Evolutionary conservation across 805 yeast genomes (phyloP).

Genomic region (Priceomyces fermenticarens): DNA sequence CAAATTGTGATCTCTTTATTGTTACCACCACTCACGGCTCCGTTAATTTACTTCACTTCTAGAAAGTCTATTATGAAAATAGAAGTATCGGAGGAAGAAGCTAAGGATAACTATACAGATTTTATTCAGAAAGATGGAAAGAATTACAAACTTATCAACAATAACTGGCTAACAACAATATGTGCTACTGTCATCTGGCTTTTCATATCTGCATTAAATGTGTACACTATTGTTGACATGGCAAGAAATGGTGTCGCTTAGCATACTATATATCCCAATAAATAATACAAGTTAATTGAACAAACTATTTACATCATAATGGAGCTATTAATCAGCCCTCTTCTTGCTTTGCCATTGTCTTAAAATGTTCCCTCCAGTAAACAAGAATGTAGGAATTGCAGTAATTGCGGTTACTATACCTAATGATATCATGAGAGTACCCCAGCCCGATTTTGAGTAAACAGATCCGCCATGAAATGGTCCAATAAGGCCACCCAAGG

Average conservation of each 20-base stretch:
- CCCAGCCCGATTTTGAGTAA: neutral
- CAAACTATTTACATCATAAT: too few relatives aligned
- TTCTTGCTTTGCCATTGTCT: neutral
- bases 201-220: conserved; percentile 66
- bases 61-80: conserved; percentile 66
- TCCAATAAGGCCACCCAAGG: neutral
- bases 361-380: neutral
- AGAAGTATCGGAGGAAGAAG: conserved; percentile 24
- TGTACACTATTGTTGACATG: conserved; percentile 52
- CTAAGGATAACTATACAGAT: conserved; percentile 1
- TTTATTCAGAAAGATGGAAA: conserved; percentile 13
- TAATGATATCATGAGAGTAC: neutral
- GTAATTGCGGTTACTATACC: neutral
- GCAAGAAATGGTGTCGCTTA: conserved; percentile 29
- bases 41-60: conserved; percentile 79
- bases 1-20: conserved; percentile 82
- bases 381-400: neutral
- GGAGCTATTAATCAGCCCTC: too few relatives aligned
- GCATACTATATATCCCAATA: neutral
- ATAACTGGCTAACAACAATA: conserved; percentile 54
- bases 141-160: conserved; percentile 52
- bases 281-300: too few relatives aligned
- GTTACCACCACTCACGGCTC: conserved; percentile 82
- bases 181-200: conserved; percentile 63
- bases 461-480: neutral